A percentile compares a stretch with the other conserved stretches of the same genome.
Evolutionary conservation across 2,329 filamentous ascomycete species (phyloP).

Genomic region (Xylariaceae sp.): DNA sequence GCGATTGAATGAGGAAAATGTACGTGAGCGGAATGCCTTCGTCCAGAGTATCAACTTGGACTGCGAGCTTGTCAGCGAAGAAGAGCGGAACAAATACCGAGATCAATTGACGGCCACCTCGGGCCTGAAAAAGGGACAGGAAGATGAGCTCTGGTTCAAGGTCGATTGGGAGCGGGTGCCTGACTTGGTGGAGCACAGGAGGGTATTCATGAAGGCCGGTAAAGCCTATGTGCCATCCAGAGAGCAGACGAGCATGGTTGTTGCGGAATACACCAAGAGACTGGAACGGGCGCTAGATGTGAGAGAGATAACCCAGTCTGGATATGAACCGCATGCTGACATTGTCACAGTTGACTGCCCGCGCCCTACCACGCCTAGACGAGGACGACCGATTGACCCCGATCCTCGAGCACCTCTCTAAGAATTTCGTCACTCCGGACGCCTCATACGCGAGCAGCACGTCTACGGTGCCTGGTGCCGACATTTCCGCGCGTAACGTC

Average conservation of each 20-base stretch:
- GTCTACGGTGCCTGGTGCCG: conserved; percentile 61
- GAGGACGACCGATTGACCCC: conserved; percentile 86
- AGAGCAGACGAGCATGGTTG: conserved; percentile 84
- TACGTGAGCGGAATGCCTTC: conserved; percentile 69
- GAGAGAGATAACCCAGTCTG: conserved; percentile 22
- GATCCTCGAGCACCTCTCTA: conserved; percentile 73
- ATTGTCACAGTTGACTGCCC: conserved; percentile 67
- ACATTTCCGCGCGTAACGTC: conserved; percentile 74
- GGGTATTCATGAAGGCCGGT: conserved; percentile 71
- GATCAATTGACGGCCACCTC: conserved; percentile 55
- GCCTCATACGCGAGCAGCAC: conserved; percentile 68
- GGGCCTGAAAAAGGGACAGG: conserved; percentile 39
- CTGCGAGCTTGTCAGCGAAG: conserved; percentile 77
- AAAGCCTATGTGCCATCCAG: conserved; percentile 87
- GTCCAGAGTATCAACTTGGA: conserved; percentile 73
- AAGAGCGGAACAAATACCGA: conserved; percentile 66
- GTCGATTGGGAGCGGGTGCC: conserved; percentile 93
- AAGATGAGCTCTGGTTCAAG: conserved; percentile 91
- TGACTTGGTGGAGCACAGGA: conserved; percentile 76
- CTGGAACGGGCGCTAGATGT: conserved; percentile 83
- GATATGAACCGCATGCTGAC: conserved; percentile 6
- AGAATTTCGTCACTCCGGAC: conserved; percentile 92
- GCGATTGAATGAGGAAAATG: conserved; percentile 73
- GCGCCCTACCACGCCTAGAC: conserved; percentile 84
- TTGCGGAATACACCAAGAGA: conserved; percentile 76